Conservation (phyloP, 2,329 filamentous ascomycete species). For the Aspergillus intermedius region DNA sequence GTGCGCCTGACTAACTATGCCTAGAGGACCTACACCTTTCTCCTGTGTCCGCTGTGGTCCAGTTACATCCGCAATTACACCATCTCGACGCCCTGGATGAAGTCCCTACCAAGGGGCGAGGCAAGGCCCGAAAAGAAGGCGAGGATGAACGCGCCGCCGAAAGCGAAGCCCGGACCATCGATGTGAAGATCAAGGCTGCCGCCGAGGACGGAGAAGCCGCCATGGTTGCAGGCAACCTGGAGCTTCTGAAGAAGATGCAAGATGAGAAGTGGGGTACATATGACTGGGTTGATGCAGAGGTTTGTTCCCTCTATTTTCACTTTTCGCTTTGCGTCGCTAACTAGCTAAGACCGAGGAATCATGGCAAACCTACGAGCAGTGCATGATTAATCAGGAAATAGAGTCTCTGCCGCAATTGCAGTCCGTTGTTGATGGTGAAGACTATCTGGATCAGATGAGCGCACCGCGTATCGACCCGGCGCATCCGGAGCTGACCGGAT, state of each 20-base stretch:
- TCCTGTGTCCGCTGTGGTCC: conserved; percentile 72
- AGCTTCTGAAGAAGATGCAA: conserved; percentile 70
- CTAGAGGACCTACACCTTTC: conserved; percentile 80
- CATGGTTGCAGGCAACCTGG: conserved; percentile 63
- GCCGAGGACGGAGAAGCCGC: conserved; percentile 60
- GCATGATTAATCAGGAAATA: conserved; percentile 53
- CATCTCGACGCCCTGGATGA: conserved; percentile 82
- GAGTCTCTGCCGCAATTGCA: conserved; percentile 44
- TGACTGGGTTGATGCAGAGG: conserved; percentile 30
- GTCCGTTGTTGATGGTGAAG: conserved; percentile 50
- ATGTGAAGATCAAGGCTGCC: conserved; percentile 73
- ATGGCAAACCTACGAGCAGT: conserved; percentile 69
- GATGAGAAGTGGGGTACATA: conserved; percentile 38
- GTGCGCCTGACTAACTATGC: neutral
- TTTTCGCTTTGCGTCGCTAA: conserved; percentile 5
- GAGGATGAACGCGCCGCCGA: conserved; percentile 41
- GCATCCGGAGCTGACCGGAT: conserved; percentile 37
- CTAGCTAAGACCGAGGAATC: conserved; percentile 52
- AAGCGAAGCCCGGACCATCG: conserved; percentile 65
- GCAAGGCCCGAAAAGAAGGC: conserved; percentile 32
- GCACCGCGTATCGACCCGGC: conserved; percentile 45
- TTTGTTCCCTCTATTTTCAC: neutral
- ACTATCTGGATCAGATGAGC: conserved; percentile 59
- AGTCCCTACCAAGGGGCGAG: conserved; percentile 38
- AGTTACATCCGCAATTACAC: conserved; percentile 85